Base-by-base conservation (phyloP, 768 basidiomycete species). In the Phlebiopsis gigantea region DNA sequence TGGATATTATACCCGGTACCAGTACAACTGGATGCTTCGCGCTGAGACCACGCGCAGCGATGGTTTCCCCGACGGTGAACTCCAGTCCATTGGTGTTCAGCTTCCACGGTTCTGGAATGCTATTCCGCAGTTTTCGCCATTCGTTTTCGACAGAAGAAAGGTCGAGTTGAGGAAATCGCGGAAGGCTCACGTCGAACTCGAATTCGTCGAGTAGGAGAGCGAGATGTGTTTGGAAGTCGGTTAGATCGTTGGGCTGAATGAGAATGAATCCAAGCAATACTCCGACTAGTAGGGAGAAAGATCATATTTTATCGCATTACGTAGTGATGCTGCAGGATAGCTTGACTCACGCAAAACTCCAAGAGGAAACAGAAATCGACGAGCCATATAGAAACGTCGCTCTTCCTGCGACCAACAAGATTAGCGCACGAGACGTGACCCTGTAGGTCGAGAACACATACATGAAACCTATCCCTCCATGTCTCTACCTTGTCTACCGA, bases 1-100 rank as follows among this genome's bases (percentile, higher is more conserved):
- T 95, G 1, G 91, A 93, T 34, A 95, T 84, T 50, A 96, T 87
- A 1, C 93, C 93, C 4, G 94, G 93, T 24, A 95, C 80, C n/a
- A 97, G 73, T 2, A 96, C 78, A 12, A 95, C 81, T 0, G 94
- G 93, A 68, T 90, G 77, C 54, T 85, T 71, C 5, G 90, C 91
- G 52, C 72, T 75, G 51, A 90, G 71, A 1, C 87, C 87, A 43
- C 82, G 77, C 4, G 72, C 79, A 55, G 81, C 82, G 66, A 89
- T 82, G 30, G 71, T 71, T 53, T 89, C 87, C 31, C 90, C 90
- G 2, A 85, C 87, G 64, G 82, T 79, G 61, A 92, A 92, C 65
- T 91, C 90, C 47, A 90, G 78, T 4, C 88, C 89, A 57, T 91
- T 88, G 15, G 80, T 84, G 61, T 82, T 87, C 63, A 90, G 78